Base-by-base conservation (phyloP, 106 monocot species). In the Cymbidium sinense region DNA sequence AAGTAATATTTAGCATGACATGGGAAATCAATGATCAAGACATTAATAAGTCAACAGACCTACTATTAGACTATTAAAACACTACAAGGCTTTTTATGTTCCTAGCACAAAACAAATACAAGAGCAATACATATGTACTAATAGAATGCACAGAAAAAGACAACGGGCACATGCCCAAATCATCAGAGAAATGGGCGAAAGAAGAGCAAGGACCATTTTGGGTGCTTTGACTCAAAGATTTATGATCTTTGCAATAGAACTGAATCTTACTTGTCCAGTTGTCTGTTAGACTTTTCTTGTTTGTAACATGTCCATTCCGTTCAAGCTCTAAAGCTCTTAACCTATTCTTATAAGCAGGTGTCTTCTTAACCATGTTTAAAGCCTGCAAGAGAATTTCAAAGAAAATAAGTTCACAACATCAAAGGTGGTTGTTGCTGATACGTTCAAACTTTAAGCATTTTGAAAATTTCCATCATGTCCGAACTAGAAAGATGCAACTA, bases 271-370 rank as follows among this genome's bases (percentile, higher is more conserved):
- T 91, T 99, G 84, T 92, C 84, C 70, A 93, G 82, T 33, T 86
- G 95, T 76, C 89, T 99, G 41, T 84, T 83, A 29, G 87, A 87
- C 80, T 99, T 99, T 92, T 99, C 88, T 93, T 99, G 82, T 71
- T 95, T 67, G 87, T 25, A 65, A 85, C 76, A 83, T 87, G 90
- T 9, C 95, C 95, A 52, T 51, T 87, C 34, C 90, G 94, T 78
- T 99, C 95, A 80, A 99, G 83, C 76, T 99, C 89, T 83, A 99
- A 77, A 34, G 99, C 95, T 70, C 82, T 87, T 52, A 99, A 78
- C 80, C 80, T 90, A 76, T 99, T 99, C 83, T 93, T 95, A 77
- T 86, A 99, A 30, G 99, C 99, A 70, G 99, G 99, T 74, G 99
- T 93, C 76, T 88, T 95, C 74, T 99, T 99, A n/a, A 99, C 93